Conservation (phyloP, 1,284 basidiomycete species). For the Ganoderma boninense region DNA sequence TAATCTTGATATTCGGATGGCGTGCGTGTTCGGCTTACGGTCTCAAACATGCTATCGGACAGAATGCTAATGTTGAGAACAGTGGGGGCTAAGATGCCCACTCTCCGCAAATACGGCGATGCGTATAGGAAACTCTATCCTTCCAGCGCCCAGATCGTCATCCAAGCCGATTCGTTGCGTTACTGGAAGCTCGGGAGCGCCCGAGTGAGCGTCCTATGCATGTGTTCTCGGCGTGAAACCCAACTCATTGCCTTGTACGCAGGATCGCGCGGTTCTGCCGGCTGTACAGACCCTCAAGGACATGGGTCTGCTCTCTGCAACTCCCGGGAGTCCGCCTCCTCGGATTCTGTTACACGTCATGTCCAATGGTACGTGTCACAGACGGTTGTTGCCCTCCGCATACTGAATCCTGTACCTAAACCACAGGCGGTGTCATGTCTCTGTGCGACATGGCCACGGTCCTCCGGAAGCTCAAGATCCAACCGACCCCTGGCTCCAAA, state of each 20-base stretch:
- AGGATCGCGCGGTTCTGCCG: constrained; percentile 11
- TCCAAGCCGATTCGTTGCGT: constrained; percentile 16
- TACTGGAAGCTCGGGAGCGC: constrained; percentile 19
- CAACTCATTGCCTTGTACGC: not conserved
- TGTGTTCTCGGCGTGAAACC: not conserved
- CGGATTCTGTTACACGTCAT: constrained; percentile 20
- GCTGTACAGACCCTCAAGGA: constrained; percentile 10
- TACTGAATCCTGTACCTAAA: not conserved
- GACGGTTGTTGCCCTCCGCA: too few species aligned
- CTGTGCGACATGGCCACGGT: constrained; percentile 13
- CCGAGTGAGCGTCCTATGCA: not conserved
- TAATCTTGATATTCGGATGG: constrained; percentile 25
- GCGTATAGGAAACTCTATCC: constrained; percentile 21
- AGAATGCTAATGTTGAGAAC: not conserved
- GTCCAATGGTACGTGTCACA: constrained; percentile 21
- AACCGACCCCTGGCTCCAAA: constrained; percentile 8
- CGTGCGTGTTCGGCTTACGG: constrained; percentile 2
- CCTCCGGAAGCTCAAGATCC: constrained; percentile 7
- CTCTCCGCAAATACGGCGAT: constrained; percentile 17
- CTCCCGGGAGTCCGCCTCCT: not conserved
- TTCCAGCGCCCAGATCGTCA: constrained; percentile 20
- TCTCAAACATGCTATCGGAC: not conserved
- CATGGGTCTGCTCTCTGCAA: not conserved
- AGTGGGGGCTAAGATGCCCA: constrained; percentile 23
- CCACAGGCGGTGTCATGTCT: constrained; percentile 18